Conservation (phyloP, 305 asterid genomes). For the Fraxinus albicans region DNA sequence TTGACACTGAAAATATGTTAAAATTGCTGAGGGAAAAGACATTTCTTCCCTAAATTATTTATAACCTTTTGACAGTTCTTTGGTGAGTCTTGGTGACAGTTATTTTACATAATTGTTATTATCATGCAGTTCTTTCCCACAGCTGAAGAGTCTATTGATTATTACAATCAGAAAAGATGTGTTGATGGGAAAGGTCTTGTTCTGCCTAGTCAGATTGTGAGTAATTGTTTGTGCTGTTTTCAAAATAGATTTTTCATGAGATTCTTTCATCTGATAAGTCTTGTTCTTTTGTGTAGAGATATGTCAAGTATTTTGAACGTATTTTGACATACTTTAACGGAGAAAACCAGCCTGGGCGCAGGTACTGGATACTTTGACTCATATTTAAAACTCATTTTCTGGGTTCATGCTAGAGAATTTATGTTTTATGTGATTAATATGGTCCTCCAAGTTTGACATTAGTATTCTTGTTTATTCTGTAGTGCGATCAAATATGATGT, state of each 20-base stretch:
- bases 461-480: conserved; percentile 1
- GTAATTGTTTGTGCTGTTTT: conserved; percentile 27
- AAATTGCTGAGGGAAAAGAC: neutral
- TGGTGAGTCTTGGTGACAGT: conserved; percentile 1
- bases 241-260: neutral
- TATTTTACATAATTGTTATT: conserved; percentile 21
- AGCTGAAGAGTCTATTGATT: conserved; percentile 94
- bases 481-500: neutral
- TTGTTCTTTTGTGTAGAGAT: conserved; percentile 53
- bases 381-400: neutral
- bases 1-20: neutral
- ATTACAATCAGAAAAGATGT: conserved; percentile 96
- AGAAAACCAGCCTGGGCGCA: conserved; percentile 98
- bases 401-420: neutral
- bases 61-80: neutral
- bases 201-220: conserved; percentile 97
- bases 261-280: conserved; percentile 9
- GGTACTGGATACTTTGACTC: conserved; percentile 44
- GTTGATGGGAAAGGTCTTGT: conserved; percentile 94
- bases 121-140: conserved; percentile 90
- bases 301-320: conserved; percentile 98
- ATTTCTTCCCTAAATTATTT: neutral
- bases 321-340: conserved; percentile 82
- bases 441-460: conserved; percentile 9
- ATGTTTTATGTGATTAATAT: conserved; percentile 6